phyloP scores from a whole-genome alignment of 176 grass and related monocot genomes.

The Aegilops sharonensis region DNA sequence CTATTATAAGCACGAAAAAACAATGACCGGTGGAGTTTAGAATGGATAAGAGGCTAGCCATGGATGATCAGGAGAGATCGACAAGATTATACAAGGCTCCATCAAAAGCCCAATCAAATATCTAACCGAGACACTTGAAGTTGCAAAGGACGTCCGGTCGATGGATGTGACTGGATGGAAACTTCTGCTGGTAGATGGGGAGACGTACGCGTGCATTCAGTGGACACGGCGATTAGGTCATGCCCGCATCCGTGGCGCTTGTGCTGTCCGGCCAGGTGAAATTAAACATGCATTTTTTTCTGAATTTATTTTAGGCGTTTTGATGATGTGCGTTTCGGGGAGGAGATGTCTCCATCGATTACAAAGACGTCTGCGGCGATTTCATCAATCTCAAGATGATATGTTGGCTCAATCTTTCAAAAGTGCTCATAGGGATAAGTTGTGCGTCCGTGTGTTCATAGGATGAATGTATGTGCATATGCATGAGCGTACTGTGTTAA shows the following conservation, averaged over 20 bases:
- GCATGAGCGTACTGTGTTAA: too few relatives aligned
- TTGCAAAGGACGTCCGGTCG: background rate
- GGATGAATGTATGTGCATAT: too few relatives aligned
- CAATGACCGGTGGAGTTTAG: background rate
- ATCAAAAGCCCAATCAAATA: background rate
- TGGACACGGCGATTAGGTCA: background rate
- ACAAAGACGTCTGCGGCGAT: too few relatives aligned
- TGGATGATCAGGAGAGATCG: background rate
- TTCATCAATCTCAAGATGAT: too few relatives aligned
- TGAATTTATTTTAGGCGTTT: too few relatives aligned
- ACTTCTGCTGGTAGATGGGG: background rate
- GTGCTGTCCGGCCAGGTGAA: background rate
- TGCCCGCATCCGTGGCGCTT: background rate
- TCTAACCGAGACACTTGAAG: background rate
- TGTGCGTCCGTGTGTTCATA: too few relatives aligned
- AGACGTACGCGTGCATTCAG: background rate
- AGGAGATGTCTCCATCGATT: too few relatives aligned
- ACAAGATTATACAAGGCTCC: background rate
- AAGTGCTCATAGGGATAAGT: too few relatives aligned
- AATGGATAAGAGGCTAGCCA: background rate
- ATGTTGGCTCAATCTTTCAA: too few relatives aligned
- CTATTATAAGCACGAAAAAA: background rate
- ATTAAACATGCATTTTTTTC: too few relatives aligned
- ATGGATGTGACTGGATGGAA: background rate
- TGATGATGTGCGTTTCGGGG: too few relatives aligned